phyloP scores from a whole-genome alignment of 2,329 filamentous ascomycete species.

The Diaporthe caulivora region DNA sequence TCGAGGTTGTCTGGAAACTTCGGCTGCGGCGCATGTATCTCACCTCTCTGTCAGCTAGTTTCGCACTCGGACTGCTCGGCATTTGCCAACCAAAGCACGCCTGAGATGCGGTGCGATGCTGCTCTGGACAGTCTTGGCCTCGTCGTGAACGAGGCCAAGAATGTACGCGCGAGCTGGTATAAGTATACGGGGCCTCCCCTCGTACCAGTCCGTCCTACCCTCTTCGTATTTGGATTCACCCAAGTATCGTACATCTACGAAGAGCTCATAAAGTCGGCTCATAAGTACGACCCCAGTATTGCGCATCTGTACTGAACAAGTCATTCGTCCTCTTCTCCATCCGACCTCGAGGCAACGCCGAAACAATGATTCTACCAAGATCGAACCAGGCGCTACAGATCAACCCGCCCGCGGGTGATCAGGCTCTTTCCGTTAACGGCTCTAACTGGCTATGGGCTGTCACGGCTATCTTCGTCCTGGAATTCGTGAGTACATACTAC shows the following conservation, averaged over 20 bases:
- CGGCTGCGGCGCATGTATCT: conserved; percentile 11
- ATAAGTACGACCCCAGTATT: background rate
- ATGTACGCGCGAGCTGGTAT: conserved; percentile 5
- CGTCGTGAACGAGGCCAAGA: too few relatives aligned
- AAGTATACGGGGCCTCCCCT: conserved; percentile 12
- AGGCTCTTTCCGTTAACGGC: conserved; percentile 57
- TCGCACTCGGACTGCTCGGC: conserved; percentile 27
- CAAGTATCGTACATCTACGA: background rate
- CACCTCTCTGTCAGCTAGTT: background rate
- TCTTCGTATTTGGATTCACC: background rate
- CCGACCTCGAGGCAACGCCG: background rate
- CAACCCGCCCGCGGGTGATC: conserved; percentile 58
- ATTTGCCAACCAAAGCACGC: conserved; percentile 15
- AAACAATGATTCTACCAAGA: conserved; percentile 35
- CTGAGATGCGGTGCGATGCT: conserved; percentile 18
- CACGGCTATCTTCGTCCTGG: conserved; percentile 60
- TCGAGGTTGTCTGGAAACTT: conserved; percentile 35
- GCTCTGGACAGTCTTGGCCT: background rate
- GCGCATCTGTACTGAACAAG: background rate
- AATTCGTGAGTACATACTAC: conserved; percentile 54
- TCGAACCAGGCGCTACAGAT: conserved; percentile 58
- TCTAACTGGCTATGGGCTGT: conserved; percentile 69
- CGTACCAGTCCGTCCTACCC: background rate
- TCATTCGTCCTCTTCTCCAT: background rate
- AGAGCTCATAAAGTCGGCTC: background rate